These are phyloP conservation scores for Suhomyces kilbournensis DNA, from an alignment of 805 yeast genomes.

Conservation along the genomic window DNA sequence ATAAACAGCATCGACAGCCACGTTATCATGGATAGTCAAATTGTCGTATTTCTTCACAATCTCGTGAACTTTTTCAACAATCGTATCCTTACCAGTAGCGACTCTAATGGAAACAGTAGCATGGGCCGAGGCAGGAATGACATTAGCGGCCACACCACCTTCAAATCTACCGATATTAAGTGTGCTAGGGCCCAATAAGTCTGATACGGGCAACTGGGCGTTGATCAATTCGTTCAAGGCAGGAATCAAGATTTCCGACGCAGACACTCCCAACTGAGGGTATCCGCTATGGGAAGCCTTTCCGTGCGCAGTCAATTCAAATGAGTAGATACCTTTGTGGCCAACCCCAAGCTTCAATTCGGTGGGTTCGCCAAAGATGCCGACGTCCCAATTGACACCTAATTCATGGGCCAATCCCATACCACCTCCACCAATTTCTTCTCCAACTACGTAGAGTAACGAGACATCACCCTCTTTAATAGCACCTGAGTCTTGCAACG, in stretches of 20 bases:
- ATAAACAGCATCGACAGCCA: slow-evolving; percentile 37
- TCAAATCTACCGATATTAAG: slow-evolving; percentile 55
- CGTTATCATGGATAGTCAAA: slow-evolving; percentile 16
- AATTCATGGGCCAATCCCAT: slow-evolving; percentile 46
- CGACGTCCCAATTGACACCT: slow-evolving; percentile 53
- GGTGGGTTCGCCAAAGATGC: slow-evolving; percentile 74
- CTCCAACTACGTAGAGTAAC: slow-evolving; percentile 65
- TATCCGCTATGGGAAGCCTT: slow-evolving; percentile 65
- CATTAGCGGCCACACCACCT: slow-evolving; percentile 68
- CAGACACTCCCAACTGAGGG: slow-evolving; percentile 65
- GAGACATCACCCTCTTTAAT: slow-evolving; percentile 55
- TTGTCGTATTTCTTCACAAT: slow-evolving; percentile 28
- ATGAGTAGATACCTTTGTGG: slow-evolving; percentile 57
- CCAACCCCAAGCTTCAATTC: slow-evolving; percentile 66
- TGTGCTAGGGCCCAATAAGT: slow-evolving; percentile 58
- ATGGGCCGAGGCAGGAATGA: slow-evolving; percentile 55
- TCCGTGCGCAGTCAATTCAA: slow-evolving; percentile 48
- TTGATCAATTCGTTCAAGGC: slow-evolving; percentile 45
- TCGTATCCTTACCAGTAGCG: slow-evolving; percentile 43
- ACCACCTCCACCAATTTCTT: slow-evolving; percentile 65
- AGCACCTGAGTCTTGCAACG: slow-evolving; percentile 36
- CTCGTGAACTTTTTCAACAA: slow-evolving; percentile 33
- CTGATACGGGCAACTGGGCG: slow-evolving; percentile 47
- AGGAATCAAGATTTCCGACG: slow-evolving; percentile 54
- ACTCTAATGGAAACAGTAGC: slow-evolving; percentile 54